Evolutionary conservation across 2,329 filamentous ascomycete species (phyloP).

Genomic region (Coniochaeta ligniaria): DNA sequence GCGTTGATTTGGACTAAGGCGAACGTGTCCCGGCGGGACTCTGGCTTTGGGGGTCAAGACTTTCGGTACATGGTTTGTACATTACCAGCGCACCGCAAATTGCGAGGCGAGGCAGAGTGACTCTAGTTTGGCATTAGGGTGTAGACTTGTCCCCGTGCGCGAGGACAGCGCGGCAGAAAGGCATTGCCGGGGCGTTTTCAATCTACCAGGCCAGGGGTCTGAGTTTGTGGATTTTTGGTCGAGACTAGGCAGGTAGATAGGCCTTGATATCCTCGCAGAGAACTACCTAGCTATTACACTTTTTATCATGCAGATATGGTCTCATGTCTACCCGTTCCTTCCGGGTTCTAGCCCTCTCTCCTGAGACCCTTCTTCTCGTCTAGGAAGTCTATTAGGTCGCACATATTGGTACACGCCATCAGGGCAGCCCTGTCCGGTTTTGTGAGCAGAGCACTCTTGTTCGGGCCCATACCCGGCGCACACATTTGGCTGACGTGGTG

Average conservation of each 20-base stretch:
- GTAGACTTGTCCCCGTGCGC: not conserved
- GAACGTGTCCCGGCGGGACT: not conserved
- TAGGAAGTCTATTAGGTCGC: slow-evolving; percentile 54
- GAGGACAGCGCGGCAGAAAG: not conserved
- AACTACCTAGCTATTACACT: not conserved
- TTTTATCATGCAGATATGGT: not conserved
- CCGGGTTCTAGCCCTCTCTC: slow-evolving; percentile 3
- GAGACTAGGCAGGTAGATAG: slow-evolving; percentile 2
- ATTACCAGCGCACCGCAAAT: not conserved
- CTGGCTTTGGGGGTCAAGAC: not conserved
- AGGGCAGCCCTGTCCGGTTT: slow-evolving; percentile 48
- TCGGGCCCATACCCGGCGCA: slow-evolving; percentile 44
- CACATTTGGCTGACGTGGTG: slow-evolving; percentile 65
- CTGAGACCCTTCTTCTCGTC: slow-evolving; percentile 36
- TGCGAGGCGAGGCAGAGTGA: not conserved
- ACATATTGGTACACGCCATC: slow-evolving; percentile 41
- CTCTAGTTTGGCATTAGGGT: not conserved
- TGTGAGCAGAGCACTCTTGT: slow-evolving; percentile 45
- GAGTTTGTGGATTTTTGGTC: not conserved
- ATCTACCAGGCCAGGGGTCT: not conserved
- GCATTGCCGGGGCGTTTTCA: not conserved
- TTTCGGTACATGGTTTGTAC: not conserved
- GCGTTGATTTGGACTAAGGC: not conserved
- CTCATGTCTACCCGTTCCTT: not conserved
- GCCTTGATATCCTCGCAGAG: slow-evolving; percentile 10